Conservation (phyloP, 2,329 filamentous ascomycete species). For the Aspergillus transmontanensis region DNA sequence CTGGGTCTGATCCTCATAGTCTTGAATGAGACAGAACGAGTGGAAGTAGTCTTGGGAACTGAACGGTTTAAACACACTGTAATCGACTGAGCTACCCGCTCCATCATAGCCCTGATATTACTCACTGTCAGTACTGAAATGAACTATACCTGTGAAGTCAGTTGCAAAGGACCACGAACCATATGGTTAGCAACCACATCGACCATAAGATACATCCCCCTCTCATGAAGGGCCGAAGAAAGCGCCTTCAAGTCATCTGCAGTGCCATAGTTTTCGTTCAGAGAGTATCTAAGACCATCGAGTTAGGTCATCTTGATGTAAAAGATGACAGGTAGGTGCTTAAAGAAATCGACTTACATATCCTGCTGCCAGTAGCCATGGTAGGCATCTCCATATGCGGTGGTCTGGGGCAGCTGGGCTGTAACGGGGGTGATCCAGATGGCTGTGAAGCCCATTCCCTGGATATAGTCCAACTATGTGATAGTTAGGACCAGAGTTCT, state of each 20-base stretch:
- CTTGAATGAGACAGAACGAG: slow-evolving; percentile 54
- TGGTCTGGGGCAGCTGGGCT: slow-evolving; percentile 37
- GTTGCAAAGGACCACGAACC: slow-evolving; percentile 23
- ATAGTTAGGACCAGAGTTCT: slow-evolving; percentile 19
- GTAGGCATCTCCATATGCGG: slow-evolving; percentile 46
- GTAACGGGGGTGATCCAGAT: slow-evolving; percentile 54
- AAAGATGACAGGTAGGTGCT: neutral
- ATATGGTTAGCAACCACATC: slow-evolving; percentile 63
- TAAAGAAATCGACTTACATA: slow-evolving; percentile 30
- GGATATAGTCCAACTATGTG: slow-evolving; percentile 52
- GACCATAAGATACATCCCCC: slow-evolving; percentile 64
- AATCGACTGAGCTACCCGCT: slow-evolving; percentile 53
- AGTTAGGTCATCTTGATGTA: neutral
- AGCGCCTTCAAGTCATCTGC: slow-evolving; percentile 61
- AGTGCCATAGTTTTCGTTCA: slow-evolving; percentile 64
- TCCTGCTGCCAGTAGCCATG: slow-evolving; percentile 57
- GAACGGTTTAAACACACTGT: slow-evolving; percentile 56
- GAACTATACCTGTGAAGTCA: neutral
- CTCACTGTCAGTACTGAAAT: slow-evolving; percentile 11
- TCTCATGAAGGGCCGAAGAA: slow-evolving; percentile 56
- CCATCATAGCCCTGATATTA: slow-evolving; percentile 49
- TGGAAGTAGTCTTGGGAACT: slow-evolving; percentile 64
- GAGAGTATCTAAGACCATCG: slow-evolving; percentile 36
- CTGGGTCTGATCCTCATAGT: slow-evolving; percentile 56
- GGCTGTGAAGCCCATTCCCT: slow-evolving; percentile 51